Base-by-base conservation (phyloP, 306 rosid species). In the Quercus glauca region DNA sequence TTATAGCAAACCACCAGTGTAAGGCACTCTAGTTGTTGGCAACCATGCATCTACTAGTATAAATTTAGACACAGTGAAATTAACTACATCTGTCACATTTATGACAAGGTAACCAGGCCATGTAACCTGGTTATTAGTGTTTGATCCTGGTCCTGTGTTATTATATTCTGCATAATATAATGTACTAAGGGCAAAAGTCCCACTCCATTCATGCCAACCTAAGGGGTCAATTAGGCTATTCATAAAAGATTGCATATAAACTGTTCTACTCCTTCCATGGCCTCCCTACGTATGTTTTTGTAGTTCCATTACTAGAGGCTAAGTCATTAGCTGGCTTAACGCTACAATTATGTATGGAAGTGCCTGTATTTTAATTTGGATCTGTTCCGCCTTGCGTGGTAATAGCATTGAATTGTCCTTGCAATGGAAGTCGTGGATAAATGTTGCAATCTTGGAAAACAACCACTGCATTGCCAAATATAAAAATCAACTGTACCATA, bases 161-260 rank as follows among this genome's bases (percentile, higher is more conserved):
- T 43, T 82, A 69, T 43, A 89, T 67, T 91, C 95, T 0, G 86
- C 92, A 69, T 85, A 91, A 77, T 83, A 91, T 81, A 89, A 9
- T 14, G 95, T 89, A 17, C 71, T 71, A 3, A 89, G 78, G 6
- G 81, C 91, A 84, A 83, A 88, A 43, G 82, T 84, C 56, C 84
- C 86, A 13, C 61, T 72, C 92, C 91, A 88, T 78, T 87, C 90
- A 0, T 14, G 69, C 95, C 92, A 91, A 19, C 95, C 95, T 41
- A 74, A 84, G 0, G 91, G 82, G 73, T 91, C 90, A 52, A 87
- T 78, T 14, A 89, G 35, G 9, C 82, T 84, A 63, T 85, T 89
- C 84, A 86, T 76, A 59, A 76, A 89, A 76, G 79, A 71, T 43
- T 91, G 76, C 87, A 89, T 71, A 69, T 74, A 90, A 43, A 87